Conservation (phyloP, 2,329 filamentous ascomycete species). For the Aspergillus puulaauensis region DNA sequence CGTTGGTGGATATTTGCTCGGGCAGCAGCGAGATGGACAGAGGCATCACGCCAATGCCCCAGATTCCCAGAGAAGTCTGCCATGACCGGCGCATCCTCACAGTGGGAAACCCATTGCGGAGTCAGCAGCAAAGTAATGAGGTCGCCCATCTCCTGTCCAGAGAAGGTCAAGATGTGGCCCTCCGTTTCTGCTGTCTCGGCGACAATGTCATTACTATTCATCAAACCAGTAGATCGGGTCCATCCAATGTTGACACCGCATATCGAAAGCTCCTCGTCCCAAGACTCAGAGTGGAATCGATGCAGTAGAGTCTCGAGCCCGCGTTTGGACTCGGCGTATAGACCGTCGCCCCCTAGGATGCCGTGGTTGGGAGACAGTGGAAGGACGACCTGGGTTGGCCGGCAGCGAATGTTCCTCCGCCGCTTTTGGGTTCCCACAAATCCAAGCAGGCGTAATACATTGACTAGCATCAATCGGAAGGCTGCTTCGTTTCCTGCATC, state of each 20-base stretch:
- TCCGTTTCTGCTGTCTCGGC: background rate
- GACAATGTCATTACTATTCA: conserved; percentile 1
- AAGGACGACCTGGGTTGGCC: background rate
- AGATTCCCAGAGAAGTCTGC: conserved; percentile 2
- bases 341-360: conserved; percentile 1
- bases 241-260: conserved; percentile 3
- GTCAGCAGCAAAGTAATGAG: background rate
- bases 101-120: background rate
- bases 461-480: conserved; percentile 3
- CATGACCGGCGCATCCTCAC: background rate
- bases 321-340: conserved; percentile 7
- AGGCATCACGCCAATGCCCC: background rate
- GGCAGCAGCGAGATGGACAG: background rate
- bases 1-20: background rate
- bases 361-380: conserved; percentile 8
- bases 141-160: conserved; percentile 1
- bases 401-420: background rate
- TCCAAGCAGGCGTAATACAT: background rate
- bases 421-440: background rate
- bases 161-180: background rate
- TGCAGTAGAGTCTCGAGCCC: background rate
- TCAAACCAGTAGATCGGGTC: conserved; percentile 4
- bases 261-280: conserved; percentile 1
- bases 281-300: background rate
- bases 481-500: background rate